These are phyloP conservation scores for Samsoniella hepiali DNA, from an alignment of 2,329 filamentous ascomycete genomes.

Conservation along the genomic window DNA sequence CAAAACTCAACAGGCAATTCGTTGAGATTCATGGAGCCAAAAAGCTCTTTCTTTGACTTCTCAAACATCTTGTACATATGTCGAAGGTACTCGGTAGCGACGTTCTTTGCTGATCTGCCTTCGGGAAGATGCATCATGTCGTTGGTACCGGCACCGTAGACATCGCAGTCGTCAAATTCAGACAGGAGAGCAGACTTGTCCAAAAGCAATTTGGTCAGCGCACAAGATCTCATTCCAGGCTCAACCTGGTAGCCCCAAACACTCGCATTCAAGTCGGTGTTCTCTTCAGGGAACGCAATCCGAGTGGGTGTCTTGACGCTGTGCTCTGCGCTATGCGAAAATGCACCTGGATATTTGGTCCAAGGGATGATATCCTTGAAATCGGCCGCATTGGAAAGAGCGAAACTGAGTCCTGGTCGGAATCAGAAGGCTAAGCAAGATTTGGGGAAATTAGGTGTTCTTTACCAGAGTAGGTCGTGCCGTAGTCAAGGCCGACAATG, in stretches of 20 bases:
- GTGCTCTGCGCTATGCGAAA: conserved; percentile 20
- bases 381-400: conserved; percentile 20
- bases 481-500: conserved; percentile 21
- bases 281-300: conserved; percentile 21
- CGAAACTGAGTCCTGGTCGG: conserved; percentile 23
- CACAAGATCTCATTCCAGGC: neutral
- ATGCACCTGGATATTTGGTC: conserved; percentile 23
- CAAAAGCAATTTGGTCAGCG: neutral
- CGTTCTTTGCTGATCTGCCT: neutral
- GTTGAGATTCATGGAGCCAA: neutral
- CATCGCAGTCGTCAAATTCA: neutral
- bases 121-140: neutral
- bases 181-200: conserved; percentile 1
- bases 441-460: no score
- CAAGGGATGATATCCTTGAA: conserved; percentile 22
- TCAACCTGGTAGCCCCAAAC: conserved; percentile 11
- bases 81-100: neutral
- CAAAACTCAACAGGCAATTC: conserved; percentile 19
- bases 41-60: conserved; percentile 1
- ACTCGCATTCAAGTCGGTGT: conserved; percentile 10
- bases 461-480: conserved; percentile 23
- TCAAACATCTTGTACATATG: neutral
- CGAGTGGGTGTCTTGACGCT: conserved; percentile 22
- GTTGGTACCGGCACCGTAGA: neutral
- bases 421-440: no score